Evolutionary conservation across 495 filamentous ascomycete species (phyloP), one percentile per base, ranked within the genome.

Genomic region (Penicillium bialowiezense): DNA sequence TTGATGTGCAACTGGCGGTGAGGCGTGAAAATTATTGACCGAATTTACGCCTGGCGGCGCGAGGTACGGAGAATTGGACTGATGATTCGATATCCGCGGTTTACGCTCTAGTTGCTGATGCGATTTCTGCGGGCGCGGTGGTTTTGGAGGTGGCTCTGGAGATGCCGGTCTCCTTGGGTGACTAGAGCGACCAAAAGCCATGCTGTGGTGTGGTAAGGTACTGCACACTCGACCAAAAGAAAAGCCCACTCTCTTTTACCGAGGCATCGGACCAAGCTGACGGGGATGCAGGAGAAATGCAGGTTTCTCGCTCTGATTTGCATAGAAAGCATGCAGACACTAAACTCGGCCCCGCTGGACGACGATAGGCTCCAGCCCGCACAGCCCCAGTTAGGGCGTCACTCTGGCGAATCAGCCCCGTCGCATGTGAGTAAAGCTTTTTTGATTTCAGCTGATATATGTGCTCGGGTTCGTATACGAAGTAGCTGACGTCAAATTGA

Each of bases 361-460:
- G 7, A 15, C 20, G 13, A 36, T 37, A 37, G 43, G 43, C 43
- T 19, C 14, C 15, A n/a, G 26, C 14, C 13, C 38, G 36, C 45
- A 48, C 45, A 40, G 45, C 45, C 45, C 35, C 45, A 19, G 14
- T 12, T 23, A 29, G 35, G 34, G 35, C 45, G 17, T 26, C 17
- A 38, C 1, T 12, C 18, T 33, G 17, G 14, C 45, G 14, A 39
- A 48, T 48, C 8, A 20, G 10, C 31, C 23, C 26, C 18, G 43
- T 17, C 26, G 15, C 31, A 34, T 35, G 31, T 29, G 26, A 21
- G 28, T 1, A 19, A 43, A 39, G n/a, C 23, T 26, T 38, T 31
- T 10, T 10, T 4, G 8, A 15, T 46, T 37, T n/a, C 21, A 47
- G 44, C 44, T 39, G 44, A 10, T n/a, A n/a, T n/a, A n/a, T n/a